A percentile compares a stretch with the other conserved stretches of the same genome.
Evolutionary conservation across 768 basidiomycete genomes (phyloP).

Genomic region (Punctularia strigosozonata): DNA sequence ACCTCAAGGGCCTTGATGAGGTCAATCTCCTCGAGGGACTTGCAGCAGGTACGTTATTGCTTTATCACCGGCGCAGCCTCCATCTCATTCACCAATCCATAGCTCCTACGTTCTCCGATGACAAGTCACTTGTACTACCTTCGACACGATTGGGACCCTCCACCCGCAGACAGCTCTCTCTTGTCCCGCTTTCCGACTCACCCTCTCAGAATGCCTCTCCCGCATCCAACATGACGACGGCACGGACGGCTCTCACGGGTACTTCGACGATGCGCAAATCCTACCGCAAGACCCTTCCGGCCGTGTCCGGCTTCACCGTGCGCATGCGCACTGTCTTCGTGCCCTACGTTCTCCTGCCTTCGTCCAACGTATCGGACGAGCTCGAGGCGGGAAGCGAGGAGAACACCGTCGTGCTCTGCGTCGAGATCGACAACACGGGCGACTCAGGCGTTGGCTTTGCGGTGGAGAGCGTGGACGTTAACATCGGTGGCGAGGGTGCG

Average conservation of each 20-base stretch:
- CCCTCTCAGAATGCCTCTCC: constrained; percentile 21
- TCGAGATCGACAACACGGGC: constrained; percentile 80
- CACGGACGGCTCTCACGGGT: no score
- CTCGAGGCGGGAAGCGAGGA: constrained; percentile 66
- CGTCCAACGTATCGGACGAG: constrained; percentile 29
- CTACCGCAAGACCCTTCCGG: constrained; percentile 66
- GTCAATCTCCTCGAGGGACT: constrained; percentile 60
- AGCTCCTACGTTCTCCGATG: constrained; percentile 34
- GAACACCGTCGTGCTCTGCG: constrained; percentile 78
- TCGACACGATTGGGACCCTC: constrained; percentile 59
- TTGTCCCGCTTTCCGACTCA: constrained; percentile 43
- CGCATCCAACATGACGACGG: constrained; percentile 25
- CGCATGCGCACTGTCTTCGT: constrained; percentile 93
- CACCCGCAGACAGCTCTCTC: constrained; percentile 56
- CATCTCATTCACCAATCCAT: constrained; percentile 1
- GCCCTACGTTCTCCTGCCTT: constrained; percentile 64
- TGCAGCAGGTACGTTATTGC: constrained; percentile 36
- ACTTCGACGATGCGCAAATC: constrained; percentile 80
- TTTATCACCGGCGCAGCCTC: not conserved
- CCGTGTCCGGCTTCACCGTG: constrained; percentile 76
- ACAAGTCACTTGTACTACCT: constrained; percentile 39
- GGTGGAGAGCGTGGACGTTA: constrained; percentile 66
- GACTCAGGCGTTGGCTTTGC: constrained; percentile 56
- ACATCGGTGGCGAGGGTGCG: constrained; percentile 57
- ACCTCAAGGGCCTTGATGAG: constrained; percentile 46